Evolutionary conservation across 2,329 filamentous ascomycete species (phyloP), one percentile per base, ranked within the genome.

Genomic region (Alternaria alternata): DNA sequence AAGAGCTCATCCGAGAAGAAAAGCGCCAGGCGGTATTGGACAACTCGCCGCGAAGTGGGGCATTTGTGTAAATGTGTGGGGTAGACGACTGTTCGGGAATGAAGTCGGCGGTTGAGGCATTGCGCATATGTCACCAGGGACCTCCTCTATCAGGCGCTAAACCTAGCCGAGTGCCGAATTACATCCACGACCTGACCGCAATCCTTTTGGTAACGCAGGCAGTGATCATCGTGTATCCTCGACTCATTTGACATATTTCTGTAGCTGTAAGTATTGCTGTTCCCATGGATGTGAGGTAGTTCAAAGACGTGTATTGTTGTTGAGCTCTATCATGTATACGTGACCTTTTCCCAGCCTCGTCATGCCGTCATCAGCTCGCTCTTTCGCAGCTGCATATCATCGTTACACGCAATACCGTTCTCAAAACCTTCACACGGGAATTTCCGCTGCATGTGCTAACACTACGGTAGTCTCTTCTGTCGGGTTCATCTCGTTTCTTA

Each of bases 91-190:
- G 34, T 51, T 34, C 26, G 42, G 42, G 32, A 28, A 51, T 34
- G 34, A 51, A 39, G 48, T 51, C 48, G 49, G 49, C 36, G 46
- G 34, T 41, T 41, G 48, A 39, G 30, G 46, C 46, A 16, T 48
- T 16, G 48, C 36, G 24, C 48, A 36, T 36, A 5, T 11, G 11
- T 36, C 36, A n/a, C 32, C 32, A 36, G 14, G 32, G 32, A 36
- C 14, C 32, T 16, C 32, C 32, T 16, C 14, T 39, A 34, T n/a
- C 16, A 7, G 14, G 32, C 53, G 53, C 53, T 56, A 49, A 12
- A 51, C 53, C 53, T 47, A 58, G 46, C 36, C 28, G 42, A 18
- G 38, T 28, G 36, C 34, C 51, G 52, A 59, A 39, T n/a, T 48
- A n/a, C 28, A 34, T n/a, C 39, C 46, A 36, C 30, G 32, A 36